Base-by-base conservation (phyloP, 352 stramenopile genomes). In the Globisporangium paddicum region DNA sequence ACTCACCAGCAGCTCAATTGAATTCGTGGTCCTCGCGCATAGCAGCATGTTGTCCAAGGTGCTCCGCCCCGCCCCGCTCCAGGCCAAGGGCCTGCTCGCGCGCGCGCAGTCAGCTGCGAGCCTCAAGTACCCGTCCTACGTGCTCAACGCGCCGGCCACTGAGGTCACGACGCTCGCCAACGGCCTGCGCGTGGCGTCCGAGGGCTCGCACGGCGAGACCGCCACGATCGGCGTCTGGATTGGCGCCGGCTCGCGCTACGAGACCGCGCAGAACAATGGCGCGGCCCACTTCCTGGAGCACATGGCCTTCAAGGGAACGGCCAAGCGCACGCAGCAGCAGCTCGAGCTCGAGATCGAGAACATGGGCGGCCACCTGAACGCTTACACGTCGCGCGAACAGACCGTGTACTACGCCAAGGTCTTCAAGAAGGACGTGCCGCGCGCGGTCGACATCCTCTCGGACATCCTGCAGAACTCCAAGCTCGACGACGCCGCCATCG, bases 341-440 rank as follows among this genome's bases (percentile, higher is more conserved):
- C 86, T 99, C n/a, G 98, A 99, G 82, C 82, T 98, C 47, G 93
- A 99, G 77, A 99, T 99, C 68, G 98, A 99, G 86, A 99, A 99
- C 84, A 99, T 99, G 96, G 98, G 98, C 60, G 97, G 95, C 64
- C 97, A 99, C 86, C 81, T 99, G 47, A 98, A 99, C 75, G 97
- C 97, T 7, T 99, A 99, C 81, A 99, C 98, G 55, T 98, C 83
- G 66, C 87, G 97, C 53, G 98, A 99, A 74, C 97, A 99, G 82
- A 99, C 98, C n/a, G 97, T 99, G 30, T 99, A 99, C 84, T 99
- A 99, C 85, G 97, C 97, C 62, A 99, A 99, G 79, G 97, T 99
- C 2, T 99, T 99, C 77, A 98, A 99, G 79, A 96, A 98, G 66
- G 97, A 99, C 73, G 95, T 99, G 45, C 88, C 83, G 10, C 78